Evolutionary conservation across 352 stramenopile genomes (phyloP), one percentile per base, ranked within the genome.

Genomic region (Phytophthora cryptogea): DNA sequence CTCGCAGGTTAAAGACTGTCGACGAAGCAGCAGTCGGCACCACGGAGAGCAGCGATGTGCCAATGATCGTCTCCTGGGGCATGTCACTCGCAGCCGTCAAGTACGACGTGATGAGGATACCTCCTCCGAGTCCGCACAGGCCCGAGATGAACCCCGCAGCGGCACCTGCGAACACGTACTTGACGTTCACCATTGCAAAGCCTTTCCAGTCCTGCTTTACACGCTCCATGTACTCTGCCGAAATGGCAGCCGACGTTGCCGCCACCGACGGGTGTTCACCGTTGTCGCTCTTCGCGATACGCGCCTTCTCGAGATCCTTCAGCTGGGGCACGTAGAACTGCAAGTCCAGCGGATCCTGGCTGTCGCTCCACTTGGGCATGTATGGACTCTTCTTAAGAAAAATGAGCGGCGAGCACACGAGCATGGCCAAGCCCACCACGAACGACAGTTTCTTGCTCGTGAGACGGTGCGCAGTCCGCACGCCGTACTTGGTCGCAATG

Each of bases 41-140:
- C 46, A 95, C 89, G 28, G 78, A 89, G 16, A 95, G 58, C 43
- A 95, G 68, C 51, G 86, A 95, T 14, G 86, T 95, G 39, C 86
- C 86, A 43, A 95, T 92, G 63, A 95, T 92, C 7, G 70, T 71
- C 50, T 79, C 74, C 64, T 95, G 86, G 10, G 86, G 80, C 86
- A 95, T 92, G 67, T 95, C 86, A 63, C 86, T 95, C 5, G 83
- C 80, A 28, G 84, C 80, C 13, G 86, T 95, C 46, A 95, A 68
- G 63, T 95, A 95, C 2, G 86, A 81, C 13, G 86, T 95, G 64
- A 95, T 95, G 53, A 95, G 74, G 54, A 95, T 91, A 16, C 86
- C 86, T 51, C 86, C 86, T 64, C 86, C 86, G 31, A 93, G 70
- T 30, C 86, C 86, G 37, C 86, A 95, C 7, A 95, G 68, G 1